Evolutionary conservation across 179 eudicot genomes (phyloP).

Genomic region (Drosera spatulata): DNA sequence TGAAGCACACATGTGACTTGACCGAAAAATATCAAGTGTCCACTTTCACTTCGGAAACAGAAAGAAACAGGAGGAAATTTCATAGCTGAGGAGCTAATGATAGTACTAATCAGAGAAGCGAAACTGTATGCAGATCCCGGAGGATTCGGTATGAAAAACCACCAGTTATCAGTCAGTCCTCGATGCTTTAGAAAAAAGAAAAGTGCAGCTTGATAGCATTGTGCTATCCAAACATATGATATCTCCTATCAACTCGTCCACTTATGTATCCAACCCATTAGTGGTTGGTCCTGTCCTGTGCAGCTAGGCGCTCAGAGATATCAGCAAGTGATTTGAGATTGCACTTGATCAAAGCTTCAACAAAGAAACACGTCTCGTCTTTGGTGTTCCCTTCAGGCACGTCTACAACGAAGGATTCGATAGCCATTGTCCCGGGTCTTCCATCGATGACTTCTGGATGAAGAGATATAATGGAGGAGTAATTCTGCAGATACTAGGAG

Average conservation of each 20-base stretch:
- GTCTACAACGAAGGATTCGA: conserved; percentile 79
- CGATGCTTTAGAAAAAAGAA: conserved; percentile 17
- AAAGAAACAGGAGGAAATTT: no score
- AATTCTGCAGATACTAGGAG: conserved; percentile 41
- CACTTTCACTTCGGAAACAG: no score
- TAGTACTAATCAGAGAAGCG: not conserved
- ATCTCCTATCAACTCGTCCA: conserved; percentile 9
- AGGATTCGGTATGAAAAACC: conserved; percentile 10
- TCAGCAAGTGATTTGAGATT: conserved; percentile 72
- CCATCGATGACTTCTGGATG: conserved; percentile 80
- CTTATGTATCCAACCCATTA: conserved; percentile 33
- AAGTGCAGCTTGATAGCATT: conserved; percentile 29
- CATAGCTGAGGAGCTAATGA: conserved; percentile 1
- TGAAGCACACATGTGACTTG: no score
- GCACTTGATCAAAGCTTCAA: conserved; percentile 70
- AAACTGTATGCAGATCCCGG: not conserved
- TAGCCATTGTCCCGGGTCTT: conserved; percentile 75
- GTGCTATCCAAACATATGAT: conserved; percentile 6
- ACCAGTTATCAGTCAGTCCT: conserved; percentile 25
- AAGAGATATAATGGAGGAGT: conserved; percentile 62
- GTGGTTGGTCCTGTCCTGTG: conserved; percentile 50
- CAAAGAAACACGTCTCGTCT: conserved; percentile 74
- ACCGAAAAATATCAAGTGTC: no score
- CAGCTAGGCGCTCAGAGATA: conserved; percentile 66
- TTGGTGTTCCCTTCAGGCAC: conserved; percentile 79